phyloP scores from a whole-genome alignment of 2,329 filamentous ascomycete genomes.

The Rhinocladiella similis region DNA sequence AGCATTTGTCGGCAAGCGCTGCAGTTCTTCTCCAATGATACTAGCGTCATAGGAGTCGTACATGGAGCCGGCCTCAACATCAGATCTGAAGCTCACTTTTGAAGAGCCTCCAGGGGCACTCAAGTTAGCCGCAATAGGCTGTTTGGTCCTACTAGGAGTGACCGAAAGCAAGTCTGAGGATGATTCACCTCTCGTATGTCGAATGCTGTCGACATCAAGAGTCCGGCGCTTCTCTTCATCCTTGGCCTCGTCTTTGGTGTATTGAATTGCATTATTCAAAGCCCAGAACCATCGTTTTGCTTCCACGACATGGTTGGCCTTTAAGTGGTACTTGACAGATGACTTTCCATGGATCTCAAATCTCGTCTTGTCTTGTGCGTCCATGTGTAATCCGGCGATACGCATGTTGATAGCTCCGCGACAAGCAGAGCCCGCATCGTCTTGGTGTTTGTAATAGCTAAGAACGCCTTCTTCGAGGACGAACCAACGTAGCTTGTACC shows the following conservation, averaged over 20 bases:
- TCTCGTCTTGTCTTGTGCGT: constrained; percentile 92
- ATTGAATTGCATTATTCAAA: constrained; percentile 97
- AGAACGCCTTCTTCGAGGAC: constrained; percentile 95
- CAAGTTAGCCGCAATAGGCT: constrained; percentile 34
- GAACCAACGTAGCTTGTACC: constrained; percentile 97
- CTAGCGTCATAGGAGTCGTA: constrained; percentile 60
- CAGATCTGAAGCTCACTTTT: constrained; percentile 50
- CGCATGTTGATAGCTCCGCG: constrained; percentile 98
- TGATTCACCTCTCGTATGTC: constrained; percentile 73
- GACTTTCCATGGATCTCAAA: constrained; percentile 98
- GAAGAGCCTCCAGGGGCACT: constrained; percentile 42
- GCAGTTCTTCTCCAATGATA: constrained; percentile 50
- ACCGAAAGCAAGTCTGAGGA: constrained; percentile 44
- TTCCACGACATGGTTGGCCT: constrained; percentile 96
- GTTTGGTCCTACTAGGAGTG: constrained; percentile 39
- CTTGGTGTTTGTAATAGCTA: constrained; percentile 99
- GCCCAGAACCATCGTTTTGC: constrained; percentile 99
- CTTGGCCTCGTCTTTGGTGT: constrained; percentile 93
- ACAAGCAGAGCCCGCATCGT: constrained; percentile 93
- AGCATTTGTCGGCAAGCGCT: constrained; percentile 49
- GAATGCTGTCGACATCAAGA: constrained; percentile 71
- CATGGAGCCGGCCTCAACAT: constrained; percentile 56
- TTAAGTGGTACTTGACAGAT: constrained; percentile 96
- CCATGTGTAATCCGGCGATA: constrained; percentile 93
- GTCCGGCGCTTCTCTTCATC: constrained; percentile 79